phyloP scores from a whole-genome alignment of 768 basidiomycete species.

The Rhodocollybia butyracea region DNA sequence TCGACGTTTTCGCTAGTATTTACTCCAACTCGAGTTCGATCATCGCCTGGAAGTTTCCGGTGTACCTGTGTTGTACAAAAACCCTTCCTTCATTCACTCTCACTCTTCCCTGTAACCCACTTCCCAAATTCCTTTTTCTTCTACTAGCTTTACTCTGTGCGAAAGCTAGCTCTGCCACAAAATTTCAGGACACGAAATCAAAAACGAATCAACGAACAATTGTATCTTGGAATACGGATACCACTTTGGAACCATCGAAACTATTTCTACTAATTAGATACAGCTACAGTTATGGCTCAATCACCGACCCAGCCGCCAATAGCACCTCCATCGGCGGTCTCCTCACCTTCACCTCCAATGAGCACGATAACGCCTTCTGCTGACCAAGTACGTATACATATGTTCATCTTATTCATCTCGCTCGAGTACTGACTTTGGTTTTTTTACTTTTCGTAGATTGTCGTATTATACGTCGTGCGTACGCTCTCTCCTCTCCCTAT shows the following conservation, averaged over 20 bases:
- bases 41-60: no score
- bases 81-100: no score
- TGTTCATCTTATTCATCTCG: slow-evolving; percentile 14
- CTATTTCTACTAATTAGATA: background rate
- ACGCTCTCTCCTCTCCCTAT: slow-evolving; percentile 1
- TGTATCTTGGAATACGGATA: no score
- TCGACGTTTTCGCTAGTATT: no score
- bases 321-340: slow-evolving; percentile 39
- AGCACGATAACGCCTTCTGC: slow-evolving; percentile 59
- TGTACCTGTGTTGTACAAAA: no score
- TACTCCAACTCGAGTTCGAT: no score
- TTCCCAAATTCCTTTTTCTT: no score
- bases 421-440: slow-evolving; percentile 3
- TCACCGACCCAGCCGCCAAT: slow-evolving; percentile 36
- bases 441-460: slow-evolving; percentile 42
- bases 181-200: no score
- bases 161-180: no score
- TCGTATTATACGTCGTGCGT: slow-evolving; percentile 75
- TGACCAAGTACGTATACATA: slow-evolving; percentile 57
- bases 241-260: slow-evolving; percentile 3
- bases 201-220: no score
- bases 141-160: no score
- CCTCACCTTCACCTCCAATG: slow-evolving; percentile 27
- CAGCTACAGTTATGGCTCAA: slow-evolving; percentile 18
- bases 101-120: no score